Evolutionary conservation across 106 monocot species (phyloP), one percentile per base, ranked within the genome.

Genomic region (Iris macrosiphon): DNA sequence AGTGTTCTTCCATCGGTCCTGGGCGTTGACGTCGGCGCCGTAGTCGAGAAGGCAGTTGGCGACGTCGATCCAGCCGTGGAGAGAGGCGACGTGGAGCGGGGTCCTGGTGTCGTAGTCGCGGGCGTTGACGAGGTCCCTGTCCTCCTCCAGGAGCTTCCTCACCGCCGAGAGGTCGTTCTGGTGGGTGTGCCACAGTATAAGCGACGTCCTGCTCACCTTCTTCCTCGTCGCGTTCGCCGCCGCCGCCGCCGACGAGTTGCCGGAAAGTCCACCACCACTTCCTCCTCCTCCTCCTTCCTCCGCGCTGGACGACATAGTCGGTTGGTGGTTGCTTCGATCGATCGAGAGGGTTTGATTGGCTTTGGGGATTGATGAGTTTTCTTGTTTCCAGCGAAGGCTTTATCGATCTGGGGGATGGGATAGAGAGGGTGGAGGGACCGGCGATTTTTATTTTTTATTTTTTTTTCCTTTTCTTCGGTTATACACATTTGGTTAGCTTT

Each of bases 1-100:
- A 55, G 88, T 89, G 52, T 89, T 89, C 72, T 71, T 79, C 88
- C 88, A 89, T 2, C 88, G 83, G 40, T 89, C 88, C 59, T 79
- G 76, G 22, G 88, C 88, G 52, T 89, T 83, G 73, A 89, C 83
- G 49, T 83, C 83, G 43, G 88, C 88, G 12, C 60, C 66, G 59
- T 53, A 67, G 10, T 69, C 72, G 31, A 89, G 68, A 43, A 89
- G 73, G 44, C 79, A 79, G 32, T 40, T 62, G 40, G 83, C 83
- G 49, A 89, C 83, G 46, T 89, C 76, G 47, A 79, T 57, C 76
- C 83, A 89, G 3, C 88, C 88, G 40, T 79, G 88, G 50, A 89
- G 76, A 7, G 88, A 69, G 1, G 88, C 83, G 38, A 89, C 88
- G 43, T 89, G 88, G 62, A 89, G 83, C 26, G 88, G 88, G 23